Base-by-base conservation (phyloP, 1,284 basidiomycete species). In the Microbotryum silenes-acaulis region DNA sequence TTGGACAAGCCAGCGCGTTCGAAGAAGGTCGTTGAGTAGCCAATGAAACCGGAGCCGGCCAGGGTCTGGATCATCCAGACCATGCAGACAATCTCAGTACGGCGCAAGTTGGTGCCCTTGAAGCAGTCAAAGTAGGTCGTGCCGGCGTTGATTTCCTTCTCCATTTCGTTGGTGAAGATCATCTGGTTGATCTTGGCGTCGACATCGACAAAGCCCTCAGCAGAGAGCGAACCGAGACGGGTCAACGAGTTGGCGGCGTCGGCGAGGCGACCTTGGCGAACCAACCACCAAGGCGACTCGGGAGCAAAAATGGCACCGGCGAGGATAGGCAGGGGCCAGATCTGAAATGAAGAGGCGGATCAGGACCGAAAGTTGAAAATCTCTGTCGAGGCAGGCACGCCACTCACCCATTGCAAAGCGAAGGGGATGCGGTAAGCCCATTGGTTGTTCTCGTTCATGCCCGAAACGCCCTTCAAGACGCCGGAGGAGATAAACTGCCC, bases 271-370 rank as follows among this genome's bases (percentile, higher is more conserved):
- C 75, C 76, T 59, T 78, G 71, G 33, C 78, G 75, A 33, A 79
- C 78, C 27, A 80, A 71, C 76, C 76, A 79, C 78, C 78, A 79
- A 48, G 75, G 78, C 12, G 72, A 72, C 54, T 73, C 72, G 57
- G 72, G 72, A 18, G 74, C 74, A 27, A 76, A 69, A 58, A 65
- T 55, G 63, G 68, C 63, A 53, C 68, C 75, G 52, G 71, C 66
- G 51, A 72, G 61, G 66, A 76, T 65, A 50, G 71, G 69, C n/a
- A 71, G 52, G 33, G 72, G 63, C 63, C 63, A 64, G 20, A 61
- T 23, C 52, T 37, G 33, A 57, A 42, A 16, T 25, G 33, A 33
- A 66, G 20, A 76, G 68, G 72, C 6, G 31, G n/a, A 31, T 29
- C 25, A 55, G 51, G 23, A 45, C 7, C 9, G 4, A 42, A 42